Evolutionary conservation across 805 yeast genomes (phyloP).

Genomic region (Maudiozyma bulderi): DNA sequence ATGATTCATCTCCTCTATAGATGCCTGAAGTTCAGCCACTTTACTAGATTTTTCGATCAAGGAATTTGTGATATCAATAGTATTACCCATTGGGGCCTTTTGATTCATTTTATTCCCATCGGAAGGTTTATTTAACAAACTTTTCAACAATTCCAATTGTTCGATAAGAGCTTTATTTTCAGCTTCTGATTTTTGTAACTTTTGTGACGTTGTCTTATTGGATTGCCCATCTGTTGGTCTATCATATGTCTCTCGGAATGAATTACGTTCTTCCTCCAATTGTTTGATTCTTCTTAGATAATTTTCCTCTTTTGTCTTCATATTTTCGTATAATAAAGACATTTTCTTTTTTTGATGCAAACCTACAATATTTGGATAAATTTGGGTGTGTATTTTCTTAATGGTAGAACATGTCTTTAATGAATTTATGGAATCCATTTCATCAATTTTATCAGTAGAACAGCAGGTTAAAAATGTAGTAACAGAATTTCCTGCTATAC

Average conservation of each 20-base stretch:
- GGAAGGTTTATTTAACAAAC: neutral
- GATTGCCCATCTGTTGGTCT: neutral
- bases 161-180: conserved; percentile 7
- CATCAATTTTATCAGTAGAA: conserved; percentile 50
- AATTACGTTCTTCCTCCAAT: conserved; percentile 8
- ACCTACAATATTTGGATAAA: conserved; percentile 40
- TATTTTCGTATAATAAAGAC: conserved; percentile 43
- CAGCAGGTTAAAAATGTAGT: conserved; percentile 68
- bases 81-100: neutral
- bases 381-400: conserved; percentile 53
- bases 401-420: conserved; percentile 68
- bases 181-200: neutral
- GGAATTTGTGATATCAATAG: conserved; percentile 8
- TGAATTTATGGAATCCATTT: conserved; percentile 58
- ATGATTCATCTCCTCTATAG: conserved; percentile 14
- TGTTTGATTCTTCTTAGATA: conserved; percentile 8
- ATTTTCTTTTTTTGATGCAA: conserved; percentile 24
- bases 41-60: conserved; percentile 19
- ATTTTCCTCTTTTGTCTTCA: conserved; percentile 28
- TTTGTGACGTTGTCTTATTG: neutral
- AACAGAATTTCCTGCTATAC: conserved; percentile 74
- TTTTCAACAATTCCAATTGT: conserved; percentile 3
- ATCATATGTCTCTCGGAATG: neutral
- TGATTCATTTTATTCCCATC: neutral
- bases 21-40: conserved; percentile 14